These are phyloP conservation scores for Imleria badia DNA, from an alignment of 768 basidiomycete species.

Conservation along the genomic window DNA sequence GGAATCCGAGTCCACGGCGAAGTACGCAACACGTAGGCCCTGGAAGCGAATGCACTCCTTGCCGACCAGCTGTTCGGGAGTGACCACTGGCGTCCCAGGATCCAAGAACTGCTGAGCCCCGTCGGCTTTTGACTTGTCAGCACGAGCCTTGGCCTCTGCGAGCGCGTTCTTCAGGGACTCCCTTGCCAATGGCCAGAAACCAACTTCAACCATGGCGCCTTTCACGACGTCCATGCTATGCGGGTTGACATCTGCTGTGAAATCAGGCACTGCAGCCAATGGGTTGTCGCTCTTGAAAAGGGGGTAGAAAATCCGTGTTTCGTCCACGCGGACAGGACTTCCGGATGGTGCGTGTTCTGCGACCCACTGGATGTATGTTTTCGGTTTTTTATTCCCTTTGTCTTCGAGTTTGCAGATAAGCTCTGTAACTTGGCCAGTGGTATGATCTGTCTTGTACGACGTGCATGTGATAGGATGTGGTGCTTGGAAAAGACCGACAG, in stretches of 20 bases:
- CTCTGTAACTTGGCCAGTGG: constrained; percentile 72
- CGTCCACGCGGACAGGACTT: constrained; percentile 82
- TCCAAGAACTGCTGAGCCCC: constrained; percentile 33
- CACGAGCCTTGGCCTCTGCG: constrained; percentile 61
- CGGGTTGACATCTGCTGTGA: constrained; percentile 78
- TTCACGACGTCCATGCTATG: constrained; percentile 77
- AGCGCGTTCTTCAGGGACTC: constrained; percentile 62
- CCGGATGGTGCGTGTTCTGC: constrained; percentile 76
- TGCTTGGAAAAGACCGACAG: constrained; percentile 93
- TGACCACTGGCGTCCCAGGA: constrained; percentile 68
- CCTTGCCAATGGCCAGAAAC: constrained; percentile 84
- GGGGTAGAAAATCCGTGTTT: constrained; percentile 89
- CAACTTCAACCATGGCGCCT: constrained; percentile 83
- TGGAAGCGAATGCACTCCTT: constrained; percentile 96
- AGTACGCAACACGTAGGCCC: constrained; percentile 93
- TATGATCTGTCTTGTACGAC: constrained; percentile 77
- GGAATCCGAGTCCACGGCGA: constrained; percentile 88
- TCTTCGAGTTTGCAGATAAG: constrained; percentile 80
- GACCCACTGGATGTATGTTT: constrained; percentile 97
- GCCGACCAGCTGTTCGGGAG: constrained; percentile 74
- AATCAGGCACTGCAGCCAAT: constrained; percentile 63
- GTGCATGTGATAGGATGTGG: constrained; percentile 91
- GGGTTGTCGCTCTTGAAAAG: constrained; percentile 96
- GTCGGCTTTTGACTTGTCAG: constrained; percentile 56
- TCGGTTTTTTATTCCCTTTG: constrained; percentile 73